These are phyloP conservation scores for Cryptococcus sp. DNA, from an alignment of 1,284 basidiomycete genomes.

Conservation along the genomic window DNA sequence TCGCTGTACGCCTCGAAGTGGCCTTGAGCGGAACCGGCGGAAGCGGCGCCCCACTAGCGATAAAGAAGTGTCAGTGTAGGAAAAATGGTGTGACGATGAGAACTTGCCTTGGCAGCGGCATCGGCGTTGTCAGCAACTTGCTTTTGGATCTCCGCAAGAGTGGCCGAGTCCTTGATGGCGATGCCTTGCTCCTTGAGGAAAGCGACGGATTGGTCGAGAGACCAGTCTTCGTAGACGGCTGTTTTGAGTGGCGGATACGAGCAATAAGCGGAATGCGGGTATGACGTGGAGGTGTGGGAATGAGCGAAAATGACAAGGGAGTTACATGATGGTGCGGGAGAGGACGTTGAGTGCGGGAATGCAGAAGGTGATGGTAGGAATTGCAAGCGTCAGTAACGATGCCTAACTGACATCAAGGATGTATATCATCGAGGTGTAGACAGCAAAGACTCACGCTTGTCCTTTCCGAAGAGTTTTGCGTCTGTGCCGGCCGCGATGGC, in stretches of 20 bases:
- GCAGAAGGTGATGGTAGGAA: slow-evolving; percentile 1
- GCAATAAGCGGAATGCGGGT: not conserved
- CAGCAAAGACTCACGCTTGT: slow-evolving; percentile 39
- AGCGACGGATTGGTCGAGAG: slow-evolving; percentile 61
- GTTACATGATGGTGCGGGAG: not conserved
- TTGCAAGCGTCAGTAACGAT: not conserved
- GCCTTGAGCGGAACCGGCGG: slow-evolving; percentile 69
- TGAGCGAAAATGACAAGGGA: not conserved
- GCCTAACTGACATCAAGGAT: not conserved
- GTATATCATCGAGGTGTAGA: not conserved
- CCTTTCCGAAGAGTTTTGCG: slow-evolving; percentile 47
- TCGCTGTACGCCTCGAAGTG: slow-evolving; percentile 61
- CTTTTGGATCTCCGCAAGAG: slow-evolving; percentile 49
- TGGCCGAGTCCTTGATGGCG: slow-evolving; percentile 59
- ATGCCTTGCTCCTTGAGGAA: slow-evolving; percentile 75
- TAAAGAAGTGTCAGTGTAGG: slow-evolving; percentile 3
- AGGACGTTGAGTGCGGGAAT: not conserved
- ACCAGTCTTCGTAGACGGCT: slow-evolving; percentile 66
- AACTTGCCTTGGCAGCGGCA: slow-evolving; percentile 54
- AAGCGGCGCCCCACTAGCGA: slow-evolving; percentile 47
- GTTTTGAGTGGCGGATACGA: slow-evolving; percentile 8
- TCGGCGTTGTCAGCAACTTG: slow-evolving; percentile 60
- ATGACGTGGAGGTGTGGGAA: not conserved
- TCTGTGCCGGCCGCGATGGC: slow-evolving; percentile 33
- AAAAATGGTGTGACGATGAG: not conserved